Evolutionary conservation across 768 basidiomycete genomes (phyloP), one percentile per base, ranked within the genome.

Genomic region (Cystobasidium ongulense): DNA sequence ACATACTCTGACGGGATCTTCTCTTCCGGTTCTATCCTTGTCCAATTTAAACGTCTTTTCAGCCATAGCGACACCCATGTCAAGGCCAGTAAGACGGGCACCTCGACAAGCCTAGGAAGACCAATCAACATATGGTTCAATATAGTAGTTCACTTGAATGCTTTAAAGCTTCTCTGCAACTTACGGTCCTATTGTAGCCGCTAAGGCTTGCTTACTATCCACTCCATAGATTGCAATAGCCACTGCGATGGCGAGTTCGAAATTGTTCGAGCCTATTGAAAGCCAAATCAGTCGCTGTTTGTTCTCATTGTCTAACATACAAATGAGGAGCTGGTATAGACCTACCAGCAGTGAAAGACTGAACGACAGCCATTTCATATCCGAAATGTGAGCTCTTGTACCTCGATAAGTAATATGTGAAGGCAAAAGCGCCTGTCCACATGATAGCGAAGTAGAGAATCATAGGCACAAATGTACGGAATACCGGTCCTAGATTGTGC

Each of bases 181-280:
- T 36, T n/a, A 61, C n/a, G 80, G 80, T 33, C 81, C 81, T 64
- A 81, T 81, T 5, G 90, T 91, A 0, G 90, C 89, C 0, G 90
- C 90, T 0, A 92, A 83, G 0, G 89, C 90, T 81, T 92, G 88
- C 68, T 88, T 87, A 0, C 89, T 90, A 4, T 86, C 84, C 4
- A 89, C 86, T 1, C 91, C 90, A 80, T 87, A 92, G 0, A 88
- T 86, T 0, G 89, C 87, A 50, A 91, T 88, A 1, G 87, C 85
- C 0, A 92, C 88, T 0, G 91, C 90, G 66, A 92, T 92, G 0
- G 91, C 90, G 0, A 92, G 84, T 82, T 92, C 90, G 85, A 89
- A 78, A 13, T 73, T 57, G 50, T 50, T 70, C 21, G 25, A 68
- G 57, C 53, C 64, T 67, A 4, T 29, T 8, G 25, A 4, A n/a